Evolutionary conservation across 352 stramenopile species (phyloP).

Genomic region (Aphanomyces invadans): DNA sequence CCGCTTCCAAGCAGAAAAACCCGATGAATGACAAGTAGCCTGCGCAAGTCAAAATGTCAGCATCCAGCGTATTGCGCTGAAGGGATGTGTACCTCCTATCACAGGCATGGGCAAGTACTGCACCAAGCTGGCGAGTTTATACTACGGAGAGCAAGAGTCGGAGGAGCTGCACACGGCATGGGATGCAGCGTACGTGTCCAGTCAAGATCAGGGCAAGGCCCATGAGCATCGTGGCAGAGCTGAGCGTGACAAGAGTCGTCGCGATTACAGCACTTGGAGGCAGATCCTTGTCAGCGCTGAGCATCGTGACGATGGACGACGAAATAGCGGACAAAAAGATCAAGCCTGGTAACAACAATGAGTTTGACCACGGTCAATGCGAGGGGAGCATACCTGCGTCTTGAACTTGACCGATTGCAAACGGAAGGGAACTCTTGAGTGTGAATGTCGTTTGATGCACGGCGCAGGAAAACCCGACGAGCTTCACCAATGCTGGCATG

Average conservation of each 20-base stretch:
- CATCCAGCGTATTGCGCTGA: too few species aligned
- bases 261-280: slow-evolving; percentile 61
- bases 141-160: slow-evolving; percentile 22
- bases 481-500: slow-evolving; percentile 76
- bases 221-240: slow-evolving; percentile 80
- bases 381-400: slow-evolving; percentile 60
- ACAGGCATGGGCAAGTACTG: slow-evolving; percentile 94
- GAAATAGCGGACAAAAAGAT: slow-evolving; percentile 95
- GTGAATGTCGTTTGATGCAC: slow-evolving; percentile 93
- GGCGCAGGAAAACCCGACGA: slow-evolving; percentile 89
- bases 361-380: neutral
- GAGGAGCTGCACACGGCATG: too few species aligned
- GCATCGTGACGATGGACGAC: slow-evolving; percentile 76
- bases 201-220: slow-evolving; percentile 89
- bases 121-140: slow-evolving; percentile 89
- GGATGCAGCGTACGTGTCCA: slow-evolving; percentile 48
- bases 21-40: slow-evolving; percentile 96
- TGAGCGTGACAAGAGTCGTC: slow-evolving; percentile 91
- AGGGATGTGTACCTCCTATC: slow-evolving; percentile 44
- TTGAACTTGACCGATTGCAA: slow-evolving; percentile 95
- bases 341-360: slow-evolving; percentile 45
- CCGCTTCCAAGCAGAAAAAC: slow-evolving; percentile 92
- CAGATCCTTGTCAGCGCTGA: slow-evolving; percentile 41
- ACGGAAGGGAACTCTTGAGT: slow-evolving; percentile 85
- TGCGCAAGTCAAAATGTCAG: too few species aligned